Evolutionary conservation across 176 grass and related monocot species (phyloP), one percentile per base, ranked within the genome.

Genomic region (Phoenix dactylifera): DNA sequence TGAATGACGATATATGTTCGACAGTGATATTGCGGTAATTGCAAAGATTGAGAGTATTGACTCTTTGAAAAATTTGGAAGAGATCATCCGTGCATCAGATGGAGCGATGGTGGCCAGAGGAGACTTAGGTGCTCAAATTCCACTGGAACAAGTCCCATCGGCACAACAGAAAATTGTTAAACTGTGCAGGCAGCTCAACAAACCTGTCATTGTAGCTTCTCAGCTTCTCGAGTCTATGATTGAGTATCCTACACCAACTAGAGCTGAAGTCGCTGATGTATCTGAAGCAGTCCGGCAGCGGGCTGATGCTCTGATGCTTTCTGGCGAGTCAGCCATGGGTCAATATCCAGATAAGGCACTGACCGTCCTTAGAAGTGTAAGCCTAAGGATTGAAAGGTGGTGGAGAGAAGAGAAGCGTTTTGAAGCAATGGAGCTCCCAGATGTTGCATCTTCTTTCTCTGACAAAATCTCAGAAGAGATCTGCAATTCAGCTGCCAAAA

Each of bases 211-310:
- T 39, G 93, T 97, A 48, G 93, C 93, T 35, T 97, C 93, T 55
- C 93, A 97, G 70, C 87, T 97, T 24, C 81, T 97, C 0, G 93
- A 97, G 67, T 97, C 93, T 0, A 97, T 97, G 93, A 91, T 97
- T 1, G 93, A 88, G 81, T 97, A 91, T 66, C 93, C 93, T 15
- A 91, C 74, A 48, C 93, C 87, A 30, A 97, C 93, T 55, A 82
- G 93, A 66, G 93, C 93, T 18, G 92, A 97, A 72, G 93, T 97
- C 24, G 87, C 93, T 19, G 93, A 97, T 78, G 84, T 97, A 50
- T 91, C 87, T 50, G 93, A 97, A 78, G 93, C 93, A 28, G 93
- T 97, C 50, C 81, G 81, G 16, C 93, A 97, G 64, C 54, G 93
- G 18, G 87, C 84, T 0, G 93, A 97, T 58, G 93, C 93, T 51